Evolutionary conservation across 1,284 basidiomycete genomes (phyloP).

Genomic region (Mrakiaceae sp.): DNA sequence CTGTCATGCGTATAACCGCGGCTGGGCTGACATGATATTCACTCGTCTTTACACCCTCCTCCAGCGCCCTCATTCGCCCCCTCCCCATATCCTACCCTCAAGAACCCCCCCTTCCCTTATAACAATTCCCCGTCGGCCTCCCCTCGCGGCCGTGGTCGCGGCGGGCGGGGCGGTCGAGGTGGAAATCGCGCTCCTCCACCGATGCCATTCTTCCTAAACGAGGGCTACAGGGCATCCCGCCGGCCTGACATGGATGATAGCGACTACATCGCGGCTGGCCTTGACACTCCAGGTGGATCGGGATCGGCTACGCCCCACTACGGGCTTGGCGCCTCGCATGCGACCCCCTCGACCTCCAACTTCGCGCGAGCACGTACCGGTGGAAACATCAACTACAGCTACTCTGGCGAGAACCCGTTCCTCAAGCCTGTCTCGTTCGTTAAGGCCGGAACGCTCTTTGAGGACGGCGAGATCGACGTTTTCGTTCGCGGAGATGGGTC

Average conservation of each 20-base stretch:
- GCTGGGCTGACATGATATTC: not conserved
- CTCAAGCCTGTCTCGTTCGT: conserved; percentile 15
- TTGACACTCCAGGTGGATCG: not conserved
- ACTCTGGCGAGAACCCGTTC: not conserved
- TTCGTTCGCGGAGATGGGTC: not conserved
- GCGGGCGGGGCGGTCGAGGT: not conserved
- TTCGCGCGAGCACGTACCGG: not conserved
- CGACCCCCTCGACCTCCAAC: too few relatives aligned
- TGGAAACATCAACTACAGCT: conserved; percentile 1
- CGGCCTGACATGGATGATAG: not conserved
- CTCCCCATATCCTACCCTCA: not conserved
- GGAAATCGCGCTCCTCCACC: not conserved
- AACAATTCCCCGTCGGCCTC: not conserved
- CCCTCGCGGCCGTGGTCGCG: not conserved
- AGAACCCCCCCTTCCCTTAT: not conserved
- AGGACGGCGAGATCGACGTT: conserved; percentile 15
- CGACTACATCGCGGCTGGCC: not conserved
- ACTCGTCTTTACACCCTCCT: not conserved
- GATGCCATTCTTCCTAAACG: conserved; percentile 16
- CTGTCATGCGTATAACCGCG: too few relatives aligned
- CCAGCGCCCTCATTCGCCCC: not conserved
- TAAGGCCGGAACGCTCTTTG: conserved; percentile 17
- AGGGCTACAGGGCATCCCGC: not conserved
- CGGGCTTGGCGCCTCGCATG: conserved; percentile 8
- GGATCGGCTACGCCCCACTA: conserved; percentile 12